These are phyloP conservation scores for Pelargonium cotyledonis DNA, from an alignment of 441 rosid genomes.

Conservation along the genomic window DNA sequence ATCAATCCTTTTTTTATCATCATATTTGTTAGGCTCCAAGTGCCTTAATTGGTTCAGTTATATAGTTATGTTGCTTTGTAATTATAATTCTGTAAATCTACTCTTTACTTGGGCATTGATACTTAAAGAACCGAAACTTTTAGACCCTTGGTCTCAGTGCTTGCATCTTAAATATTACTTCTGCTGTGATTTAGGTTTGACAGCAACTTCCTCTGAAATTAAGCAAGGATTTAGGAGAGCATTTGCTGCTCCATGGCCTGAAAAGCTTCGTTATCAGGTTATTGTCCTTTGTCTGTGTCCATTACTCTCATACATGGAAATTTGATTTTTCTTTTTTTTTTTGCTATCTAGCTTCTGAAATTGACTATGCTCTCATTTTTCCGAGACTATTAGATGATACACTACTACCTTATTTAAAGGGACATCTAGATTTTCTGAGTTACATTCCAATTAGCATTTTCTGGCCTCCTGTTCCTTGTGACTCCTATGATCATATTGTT, in stretches of 20 bases:
- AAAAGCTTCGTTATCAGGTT: conserved; percentile 83
- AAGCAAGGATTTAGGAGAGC: conserved; percentile 78
- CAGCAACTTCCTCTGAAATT: conserved; percentile 54
- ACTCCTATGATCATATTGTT: conserved; percentile 1
- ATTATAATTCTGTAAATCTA: neutral
- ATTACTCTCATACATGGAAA: neutral
- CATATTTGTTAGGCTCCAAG: neutral
- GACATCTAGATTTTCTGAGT: neutral
- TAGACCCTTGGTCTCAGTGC: too few relatives aligned
- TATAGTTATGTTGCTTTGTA: neutral
- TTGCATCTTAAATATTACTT: neutral
- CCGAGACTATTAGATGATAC: neutral
- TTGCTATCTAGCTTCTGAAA: neutral
- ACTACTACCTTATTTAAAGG: neutral
- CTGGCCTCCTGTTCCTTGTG: neutral
- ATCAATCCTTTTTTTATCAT: neutral
- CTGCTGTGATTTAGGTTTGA: conserved; percentile 40
- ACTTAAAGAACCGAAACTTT: too few relatives aligned
- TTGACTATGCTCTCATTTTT: neutral
- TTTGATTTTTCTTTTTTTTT: neutral
- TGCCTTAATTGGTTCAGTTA: neutral
- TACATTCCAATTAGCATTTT: neutral
- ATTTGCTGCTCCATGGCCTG: conserved; percentile 73
- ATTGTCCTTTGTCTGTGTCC: conserved; percentile 10
- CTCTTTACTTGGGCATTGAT: neutral